Evolutionary conservation across 2,329 filamentous ascomycete species (phyloP), one percentile per base, ranked within the genome.

Genomic region (Coniochaeta ligniaria): DNA sequence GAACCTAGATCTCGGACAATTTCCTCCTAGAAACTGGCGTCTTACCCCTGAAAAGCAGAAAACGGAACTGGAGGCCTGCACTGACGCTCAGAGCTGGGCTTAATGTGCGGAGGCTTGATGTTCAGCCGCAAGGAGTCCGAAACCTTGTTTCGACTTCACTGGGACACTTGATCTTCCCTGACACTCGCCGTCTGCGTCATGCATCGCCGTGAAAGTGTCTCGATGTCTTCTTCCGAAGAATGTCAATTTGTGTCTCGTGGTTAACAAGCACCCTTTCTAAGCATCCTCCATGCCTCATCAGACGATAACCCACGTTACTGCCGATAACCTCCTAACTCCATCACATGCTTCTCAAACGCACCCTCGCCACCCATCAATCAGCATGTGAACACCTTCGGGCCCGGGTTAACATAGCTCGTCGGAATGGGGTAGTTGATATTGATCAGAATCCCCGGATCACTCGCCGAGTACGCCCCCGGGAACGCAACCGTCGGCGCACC

Each of bases 391-490:
- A 58, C 56, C 35, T 45, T 58, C 8, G 56, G 56, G 9, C 56
- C 56, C 4, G 56, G 56, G n/a, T 58, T 58, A 6, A 24, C 14
- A 45, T 58, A 58, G 9, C 12, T 43, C 36, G 56, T 58, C 38
- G 56, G 56, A 6, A 58, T 24, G n/a, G 59, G 59, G 22, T 58
- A 58, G 52, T 60, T 60, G 36, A 58, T 58, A 33, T 58, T 58
- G 12, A 58, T 58, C 26, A 58, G n/a, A 36, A 58, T 58, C 6
- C 70, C 70, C 0, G 69, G 66, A 61, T 72, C 70, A 50, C 41
- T 68, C 1, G 66, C 60, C 45, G 67, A 62, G 63, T 74, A 72
- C 1, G 70, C 70, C 7, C 70, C 69, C 12, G 70, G 70, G 57
- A 72, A 71, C 9, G 69, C 66, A 33, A 72, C 70, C 33, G 69